A percentile compares a stretch with the other conserved stretches of the same genome.
phyloP scores from a whole-genome alignment of 495 filamentous ascomycete species.

The Penicillium odoratum region DNA sequence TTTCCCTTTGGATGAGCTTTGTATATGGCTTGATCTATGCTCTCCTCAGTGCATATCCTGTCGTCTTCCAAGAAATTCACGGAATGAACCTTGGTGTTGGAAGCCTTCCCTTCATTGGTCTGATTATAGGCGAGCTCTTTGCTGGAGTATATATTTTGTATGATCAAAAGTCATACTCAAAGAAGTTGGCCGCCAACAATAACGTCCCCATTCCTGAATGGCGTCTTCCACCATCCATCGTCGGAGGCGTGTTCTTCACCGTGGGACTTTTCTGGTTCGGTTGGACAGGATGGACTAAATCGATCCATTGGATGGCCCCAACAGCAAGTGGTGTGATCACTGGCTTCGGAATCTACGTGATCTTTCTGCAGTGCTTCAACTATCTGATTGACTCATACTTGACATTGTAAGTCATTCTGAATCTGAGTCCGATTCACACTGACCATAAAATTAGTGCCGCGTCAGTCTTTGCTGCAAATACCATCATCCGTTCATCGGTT shows the following conservation, averaged over 20 bases:
- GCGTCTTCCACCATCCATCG: slow-evolving; percentile 45
- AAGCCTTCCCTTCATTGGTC: slow-evolving; percentile 39
- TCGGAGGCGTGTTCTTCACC: slow-evolving; percentile 50
- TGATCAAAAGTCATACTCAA: slow-evolving; percentile 29
- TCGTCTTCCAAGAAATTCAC: slow-evolving; percentile 40
- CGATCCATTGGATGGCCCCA: slow-evolving; percentile 42
- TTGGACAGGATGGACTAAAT: slow-evolving; percentile 38
- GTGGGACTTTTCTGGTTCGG: slow-evolving; percentile 55
- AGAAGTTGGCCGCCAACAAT: slow-evolving; percentile 33
- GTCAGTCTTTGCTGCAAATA: slow-evolving; percentile 89
- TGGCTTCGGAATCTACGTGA: slow-evolving; percentile 38
- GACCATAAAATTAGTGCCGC: slow-evolving; percentile 56
- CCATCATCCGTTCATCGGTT: slow-evolving; percentile 75
- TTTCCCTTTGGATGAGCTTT: slow-evolving; percentile 49
- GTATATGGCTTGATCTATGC: slow-evolving; percentile 48
- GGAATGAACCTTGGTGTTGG: slow-evolving; percentile 41
- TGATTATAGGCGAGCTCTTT: slow-evolving; percentile 42
- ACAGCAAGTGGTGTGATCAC: slow-evolving; percentile 35
- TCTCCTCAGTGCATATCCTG: slow-evolving; percentile 40
- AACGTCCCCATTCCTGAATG: slow-evolving; percentile 39
- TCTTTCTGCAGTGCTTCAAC: slow-evolving; percentile 44
- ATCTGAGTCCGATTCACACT: not conserved
- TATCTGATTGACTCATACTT: slow-evolving; percentile 43
- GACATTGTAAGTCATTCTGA: slow-evolving; percentile 63
- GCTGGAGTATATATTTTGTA: slow-evolving; percentile 29